These are phyloP conservation scores for Fragaria ananassa DNA, from an alignment of 306 rosid species.

Conservation along the genomic window DNA sequence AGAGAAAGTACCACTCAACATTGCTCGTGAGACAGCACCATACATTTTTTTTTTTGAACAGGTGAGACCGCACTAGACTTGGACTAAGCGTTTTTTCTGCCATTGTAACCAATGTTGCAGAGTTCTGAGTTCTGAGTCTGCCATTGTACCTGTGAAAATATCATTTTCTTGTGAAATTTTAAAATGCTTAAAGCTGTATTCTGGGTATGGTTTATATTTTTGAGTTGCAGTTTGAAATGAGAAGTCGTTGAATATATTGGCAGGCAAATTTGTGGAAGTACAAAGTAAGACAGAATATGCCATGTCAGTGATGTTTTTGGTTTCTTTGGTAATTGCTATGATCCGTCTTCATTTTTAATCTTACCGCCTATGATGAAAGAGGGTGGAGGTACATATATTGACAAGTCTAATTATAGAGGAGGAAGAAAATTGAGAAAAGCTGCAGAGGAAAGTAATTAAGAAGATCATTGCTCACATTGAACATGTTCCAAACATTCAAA, in stretches of 20 bases:
- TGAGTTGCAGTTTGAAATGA: neutral
- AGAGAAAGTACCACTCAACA: slow-evolving; percentile 13
- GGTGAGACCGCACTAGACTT: slow-evolving; percentile 36
- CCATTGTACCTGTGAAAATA: slow-evolving; percentile 7
- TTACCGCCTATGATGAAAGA: neutral
- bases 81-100: neutral
- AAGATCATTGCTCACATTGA: neutral
- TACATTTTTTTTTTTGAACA: no score
- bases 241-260: neutral
- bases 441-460: neutral
- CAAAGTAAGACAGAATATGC: neutral
- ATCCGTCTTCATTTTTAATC: neutral
- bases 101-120: neutral
- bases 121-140: slow-evolving; percentile 8
- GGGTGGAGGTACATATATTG: neutral
- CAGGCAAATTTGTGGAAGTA: neutral
- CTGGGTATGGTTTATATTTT: neutral
- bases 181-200: neutral
- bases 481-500: neutral
- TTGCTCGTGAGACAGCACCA: slow-evolving; percentile 23
- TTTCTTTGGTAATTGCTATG: neutral
- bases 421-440: neutral
- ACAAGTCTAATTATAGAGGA: neutral
- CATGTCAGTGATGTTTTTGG: neutral
- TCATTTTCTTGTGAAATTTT: neutral